Evolutionary conservation across 2,329 filamentous ascomycete genomes (phyloP), one percentile per base, ranked within the genome.

Genomic region (Xylariaceae sp.): DNA sequence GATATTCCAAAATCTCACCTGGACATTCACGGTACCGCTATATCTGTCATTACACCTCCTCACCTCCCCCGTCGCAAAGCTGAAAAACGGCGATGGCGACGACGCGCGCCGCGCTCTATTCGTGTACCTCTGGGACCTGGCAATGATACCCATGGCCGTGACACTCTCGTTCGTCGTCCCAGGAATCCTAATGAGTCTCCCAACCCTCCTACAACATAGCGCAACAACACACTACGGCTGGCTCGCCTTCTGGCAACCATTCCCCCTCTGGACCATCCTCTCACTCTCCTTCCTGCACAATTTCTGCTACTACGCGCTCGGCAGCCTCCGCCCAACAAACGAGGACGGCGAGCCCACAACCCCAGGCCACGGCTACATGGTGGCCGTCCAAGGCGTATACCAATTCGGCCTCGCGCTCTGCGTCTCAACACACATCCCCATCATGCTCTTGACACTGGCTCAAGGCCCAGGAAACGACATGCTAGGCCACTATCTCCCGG

Each of bases 71-170:
- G 51, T 62, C 10, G 61, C 65, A 19, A 50, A 45, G 22, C 54
- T 66, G n/a, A 40, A 18, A 33, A 57, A 52, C 47, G 58, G 56
- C 39, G 48, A 56, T 31, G 60, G 60, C 31, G 57, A 60, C 17
- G 54, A 38, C 28, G 61, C 60, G 40, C 56, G 61, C 10, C 46
- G 57, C 33, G 42, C 51, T 48, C 55, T 67, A 13, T 62, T 65
- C 53, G 63, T 63, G 9, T 58, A 64, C 22, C 62, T 65, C 38
- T 66, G 64, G 65, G 65, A 69, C 53, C 51, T 69, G 36, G 60
- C 63, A 10, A 53, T 66, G 14, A 45, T 69, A 6, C 66, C 66
- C 22, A 51, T 63, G 48, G 50, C 64, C 16, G 59, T 69, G 1
- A 64, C 61, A 6, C 42, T 67, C 12, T 47, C 59, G 5, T 61